Evolutionary conservation across 371 early-diverging fungal genomes (phyloP).

Genomic region (Mortierella sp.): DNA sequence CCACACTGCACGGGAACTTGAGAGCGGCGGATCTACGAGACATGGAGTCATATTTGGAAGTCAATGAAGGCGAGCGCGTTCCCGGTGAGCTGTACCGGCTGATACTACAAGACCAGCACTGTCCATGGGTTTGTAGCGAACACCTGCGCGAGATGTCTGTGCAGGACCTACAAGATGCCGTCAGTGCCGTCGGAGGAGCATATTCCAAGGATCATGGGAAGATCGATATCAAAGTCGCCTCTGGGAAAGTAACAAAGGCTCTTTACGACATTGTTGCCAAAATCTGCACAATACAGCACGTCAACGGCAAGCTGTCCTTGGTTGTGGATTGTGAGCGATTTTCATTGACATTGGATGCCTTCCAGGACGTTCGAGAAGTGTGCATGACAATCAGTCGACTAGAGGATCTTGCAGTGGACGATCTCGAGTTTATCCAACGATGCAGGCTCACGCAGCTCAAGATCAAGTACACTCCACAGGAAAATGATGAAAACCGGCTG

Average conservation of each 20-base stretch:
- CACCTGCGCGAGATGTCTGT: not conserved
- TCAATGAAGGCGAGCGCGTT: constrained; percentile 3
- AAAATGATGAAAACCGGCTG: not conserved
- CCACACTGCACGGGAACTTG: not conserved
- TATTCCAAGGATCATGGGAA: not conserved
- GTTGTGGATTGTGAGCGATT: too few relatives aligned
- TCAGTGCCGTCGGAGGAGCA: constrained; percentile 1
- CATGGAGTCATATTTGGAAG: constrained; percentile 4
- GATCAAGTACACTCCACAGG: not conserved
- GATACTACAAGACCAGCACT: not conserved
- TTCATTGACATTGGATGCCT: too few relatives aligned
- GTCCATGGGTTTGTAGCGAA: not conserved
- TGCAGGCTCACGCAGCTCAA: not conserved
- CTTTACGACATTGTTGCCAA: constrained; percentile 7
- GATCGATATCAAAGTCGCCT: not conserved
- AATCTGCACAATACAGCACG: not conserved
- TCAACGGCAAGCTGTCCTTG: too few relatives aligned
- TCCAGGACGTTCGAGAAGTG: too few relatives aligned
- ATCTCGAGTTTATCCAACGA: not conserved
- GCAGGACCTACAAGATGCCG: not conserved
- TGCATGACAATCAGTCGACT: too few relatives aligned
- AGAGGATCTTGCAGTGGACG: too few relatives aligned
- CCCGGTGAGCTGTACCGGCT: constrained; percentile 1
- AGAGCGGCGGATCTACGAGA: constrained; percentile 5
- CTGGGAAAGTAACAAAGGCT: not conserved